Evolutionary conservation across 805 yeast species (phyloP), one percentile per base, ranked within the genome.

Genomic region (Wickerhamiella sorbophila): DNA sequence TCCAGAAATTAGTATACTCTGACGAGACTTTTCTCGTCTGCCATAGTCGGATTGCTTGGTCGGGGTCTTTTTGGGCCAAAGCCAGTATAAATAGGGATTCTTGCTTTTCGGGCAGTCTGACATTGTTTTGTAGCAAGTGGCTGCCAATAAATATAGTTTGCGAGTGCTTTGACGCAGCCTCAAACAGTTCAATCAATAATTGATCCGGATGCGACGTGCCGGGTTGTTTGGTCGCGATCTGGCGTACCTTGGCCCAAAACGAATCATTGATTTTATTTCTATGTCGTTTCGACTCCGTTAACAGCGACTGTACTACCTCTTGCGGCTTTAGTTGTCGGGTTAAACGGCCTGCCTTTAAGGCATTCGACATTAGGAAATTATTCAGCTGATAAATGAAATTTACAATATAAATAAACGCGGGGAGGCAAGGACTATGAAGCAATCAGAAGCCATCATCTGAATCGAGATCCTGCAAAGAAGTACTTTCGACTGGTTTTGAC

Each of bases 401-500:
- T 24, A 12, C 29, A 24, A 12, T 8, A 8, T 8, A 24, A 6
- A 12, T 24, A 24, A 12, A 24, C 12, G n/a, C n/a, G n/a, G n/a
- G n/a, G n/a, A n/a, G n/a, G n/a, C n/a, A n/a, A n/a, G n/a, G n/a
- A n/a, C n/a, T n/a, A n/a, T n/a, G 12, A 31, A 5, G 21, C 21
- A 4, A 20, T 20, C 20, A 34, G 41, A 48, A 48, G 16, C 45
- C 52, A 27, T 39, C 49, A 33, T 49, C 41, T 34, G 45, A 50
- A 29, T 52, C 50, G 21, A 44, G 43, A 16, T 48, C 37, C 26
- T 43, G 36, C 9, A 38, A 31, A 19, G 37, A 33, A 19, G 39
- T 32, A 14, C 34, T 38, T 5, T 17, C 27, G n/a, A n/a, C n/a
- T n/a, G n/a, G n/a, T 9, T 31, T 31, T 5, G 33, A 5, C 26